Percentiles rank a stretch among this genome's conserved stretches.
Evolutionary conservation across 148 eudicot genomes (phyloP).

Genomic region (Spergularia marina): DNA sequence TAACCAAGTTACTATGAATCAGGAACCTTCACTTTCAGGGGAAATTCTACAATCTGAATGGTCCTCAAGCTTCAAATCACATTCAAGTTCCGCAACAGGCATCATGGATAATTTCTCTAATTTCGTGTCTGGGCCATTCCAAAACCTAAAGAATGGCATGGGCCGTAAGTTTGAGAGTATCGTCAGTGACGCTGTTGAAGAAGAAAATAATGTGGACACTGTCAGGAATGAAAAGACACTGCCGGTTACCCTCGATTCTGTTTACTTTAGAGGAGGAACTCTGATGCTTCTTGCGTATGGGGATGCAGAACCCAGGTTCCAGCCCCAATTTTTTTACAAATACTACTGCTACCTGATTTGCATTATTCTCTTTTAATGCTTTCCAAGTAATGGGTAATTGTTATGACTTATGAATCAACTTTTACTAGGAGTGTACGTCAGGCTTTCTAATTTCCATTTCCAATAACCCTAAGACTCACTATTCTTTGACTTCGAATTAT

Average conservation of each 20-base stretch:
- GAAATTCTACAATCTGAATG: conserved; percentile 15
- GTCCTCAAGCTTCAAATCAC: conserved; percentile 32
- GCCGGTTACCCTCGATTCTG: conserved; percentile 83
- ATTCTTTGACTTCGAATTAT: neutral
- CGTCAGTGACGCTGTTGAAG: conserved; percentile 60
- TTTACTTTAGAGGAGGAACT: conserved; percentile 78
- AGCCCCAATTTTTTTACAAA: neutral
- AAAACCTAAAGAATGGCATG: conserved; percentile 48
- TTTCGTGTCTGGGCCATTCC: conserved; percentile 49
- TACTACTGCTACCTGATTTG: neutral
- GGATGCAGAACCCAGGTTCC: conserved; percentile 85
- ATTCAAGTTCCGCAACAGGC: conserved; percentile 28
- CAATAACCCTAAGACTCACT: neutral
- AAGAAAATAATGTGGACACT: conserved; percentile 41
- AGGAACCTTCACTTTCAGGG: conserved; percentile 29
- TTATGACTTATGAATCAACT: neutral
- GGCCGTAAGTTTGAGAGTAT: conserved; percentile 55
- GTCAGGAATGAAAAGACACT: conserved; percentile 60
- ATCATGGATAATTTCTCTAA: conserved; percentile 39
- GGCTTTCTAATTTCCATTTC: conserved; percentile 9
- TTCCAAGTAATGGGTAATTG: neutral
- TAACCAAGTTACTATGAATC: conserved; percentile 30
- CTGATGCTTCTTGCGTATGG: conserved; percentile 95
- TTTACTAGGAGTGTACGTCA: neutral
- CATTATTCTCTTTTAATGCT: neutral